A percentile compares a stretch with the other conserved stretches of the same genome.
phyloP scores from a whole-genome alignment of 2,329 filamentous ascomycete genomes.

The Paramyrothecium sp. region DNA sequence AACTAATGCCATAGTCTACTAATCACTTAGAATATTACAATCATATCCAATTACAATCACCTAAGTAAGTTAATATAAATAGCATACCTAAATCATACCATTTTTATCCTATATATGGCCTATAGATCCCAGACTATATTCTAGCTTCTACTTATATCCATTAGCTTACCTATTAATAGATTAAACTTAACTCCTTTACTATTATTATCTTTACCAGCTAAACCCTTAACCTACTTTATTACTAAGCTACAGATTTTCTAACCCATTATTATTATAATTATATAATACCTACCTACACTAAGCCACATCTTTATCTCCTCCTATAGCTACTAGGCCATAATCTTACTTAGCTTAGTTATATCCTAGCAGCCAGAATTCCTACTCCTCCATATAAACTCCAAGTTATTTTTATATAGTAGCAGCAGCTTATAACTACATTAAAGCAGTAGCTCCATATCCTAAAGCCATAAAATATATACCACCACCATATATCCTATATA shows the following conservation, averaged over 20 bases:
- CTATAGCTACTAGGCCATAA: neutral
- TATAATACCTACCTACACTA: neutral
- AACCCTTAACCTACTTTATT: too few species aligned
- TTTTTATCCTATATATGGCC: too few species aligned
- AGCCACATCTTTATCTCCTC: neutral
- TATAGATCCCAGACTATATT: too few species aligned
- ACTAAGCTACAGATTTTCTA: constrained; percentile 1
- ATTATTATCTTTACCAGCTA: constrained; percentile 1
- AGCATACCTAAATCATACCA: too few species aligned
- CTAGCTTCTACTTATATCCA: too few species aligned
- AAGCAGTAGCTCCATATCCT: neutral
- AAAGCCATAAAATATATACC: neutral
- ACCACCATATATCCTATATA: neutral
- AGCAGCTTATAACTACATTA: neutral
- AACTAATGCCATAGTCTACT: constrained; percentile 4
- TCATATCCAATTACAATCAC: constrained; percentile 2
- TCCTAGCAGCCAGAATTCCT: neutral
- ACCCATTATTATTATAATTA: constrained; percentile 2
- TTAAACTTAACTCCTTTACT: constrained; percentile 1
- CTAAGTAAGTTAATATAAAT: too few species aligned
- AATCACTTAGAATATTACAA: constrained; percentile 1
- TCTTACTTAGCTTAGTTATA: neutral
- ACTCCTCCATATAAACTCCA: neutral
- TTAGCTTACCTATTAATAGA: neutral
- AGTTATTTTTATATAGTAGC: too few species aligned